Evolutionary conservation across 345 rosid species (phyloP).

Genomic region (Arabidopsis suecica): DNA sequence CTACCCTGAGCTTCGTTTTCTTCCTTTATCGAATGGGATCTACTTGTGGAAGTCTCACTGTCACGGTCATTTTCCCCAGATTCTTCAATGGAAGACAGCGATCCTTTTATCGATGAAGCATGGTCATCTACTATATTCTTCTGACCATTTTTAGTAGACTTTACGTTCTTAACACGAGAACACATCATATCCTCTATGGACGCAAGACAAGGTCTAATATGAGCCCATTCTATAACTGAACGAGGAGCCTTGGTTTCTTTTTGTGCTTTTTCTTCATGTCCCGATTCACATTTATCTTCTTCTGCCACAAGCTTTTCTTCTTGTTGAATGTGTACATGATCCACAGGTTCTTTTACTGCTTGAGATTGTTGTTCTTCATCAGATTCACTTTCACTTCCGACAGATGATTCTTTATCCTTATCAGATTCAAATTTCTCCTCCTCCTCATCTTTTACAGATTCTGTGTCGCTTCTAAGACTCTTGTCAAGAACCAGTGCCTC

Average conservation of each 20-base stretch:
- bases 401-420: constrained; percentile 41
- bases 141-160: constrained; percentile 45
- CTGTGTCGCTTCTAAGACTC: constrained; percentile 28
- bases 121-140: constrained; percentile 36
- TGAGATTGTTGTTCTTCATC: constrained; percentile 48
- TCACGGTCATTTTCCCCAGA: constrained; percentile 48
- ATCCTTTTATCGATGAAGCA: constrained; percentile 52
- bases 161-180: constrained; percentile 59
- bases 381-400: constrained; percentile 49
- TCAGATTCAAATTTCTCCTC: constrained; percentile 41
- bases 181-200: constrained; percentile 78
- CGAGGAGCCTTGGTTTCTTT: constrained; percentile 48
- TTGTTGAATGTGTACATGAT: constrained; percentile 48
- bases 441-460: constrained; percentile 44
- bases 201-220: constrained; percentile 65
- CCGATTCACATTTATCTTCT: constrained; percentile 44
- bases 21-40: constrained; percentile 37
- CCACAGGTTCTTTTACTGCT: constrained; percentile 38
- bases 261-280: constrained; percentile 47
- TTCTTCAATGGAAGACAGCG: constrained; percentile 45
- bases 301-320: constrained; percentile 46
- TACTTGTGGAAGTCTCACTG: constrained; percentile 40
- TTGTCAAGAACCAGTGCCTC: constrained; percentile 41
- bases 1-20: constrained; percentile 37
- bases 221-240: constrained; percentile 61